Percentiles rank a stretch among this genome's conserved stretches.
phyloP scores from a whole-genome alignment of 306 rosid genomes.

The Amphicarpaea edgeworthii region DNA sequence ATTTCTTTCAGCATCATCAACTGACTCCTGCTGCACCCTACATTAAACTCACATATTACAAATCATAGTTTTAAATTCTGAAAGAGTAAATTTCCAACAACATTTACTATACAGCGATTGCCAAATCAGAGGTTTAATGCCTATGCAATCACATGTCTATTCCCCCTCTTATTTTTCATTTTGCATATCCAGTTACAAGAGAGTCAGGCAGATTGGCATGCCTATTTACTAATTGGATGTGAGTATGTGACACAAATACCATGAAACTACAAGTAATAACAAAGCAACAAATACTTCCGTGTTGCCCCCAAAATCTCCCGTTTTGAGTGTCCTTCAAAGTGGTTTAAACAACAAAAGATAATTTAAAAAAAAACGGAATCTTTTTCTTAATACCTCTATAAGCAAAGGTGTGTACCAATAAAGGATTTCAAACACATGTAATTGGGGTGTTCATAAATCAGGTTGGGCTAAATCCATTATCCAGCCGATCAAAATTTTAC shows the following conservation, averaged over 20 bases:
- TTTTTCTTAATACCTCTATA: not conserved
- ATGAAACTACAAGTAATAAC: slow-evolving; percentile 16
- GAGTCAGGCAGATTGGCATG: not conserved
- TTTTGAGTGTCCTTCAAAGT: not conserved
- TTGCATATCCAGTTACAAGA: not conserved
- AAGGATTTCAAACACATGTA: not conserved
- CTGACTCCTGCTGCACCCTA: slow-evolving; percentile 99
- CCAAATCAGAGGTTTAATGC: slow-evolving; percentile 12
- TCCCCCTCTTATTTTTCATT: not conserved
- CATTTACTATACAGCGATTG: slow-evolving; percentile 6
- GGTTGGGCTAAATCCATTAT: too few species aligned
- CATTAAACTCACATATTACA: slow-evolving; percentile 40
- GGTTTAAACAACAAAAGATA: slow-evolving; percentile 2
- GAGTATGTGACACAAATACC: not conserved
- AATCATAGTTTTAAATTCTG: slow-evolving; percentile 20
- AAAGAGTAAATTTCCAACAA: slow-evolving; percentile 25
- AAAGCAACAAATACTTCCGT: slow-evolving; percentile 11
- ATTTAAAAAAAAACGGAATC: not conserved
- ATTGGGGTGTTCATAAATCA: too few species aligned
- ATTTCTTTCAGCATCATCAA: slow-evolving; percentile 96
- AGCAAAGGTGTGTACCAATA: not conserved
- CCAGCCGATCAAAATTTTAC: too few species aligned
- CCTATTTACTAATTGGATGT: slow-evolving; percentile 8
- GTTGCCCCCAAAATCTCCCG: not conserved
- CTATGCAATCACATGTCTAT: not conserved